A percentile compares a stretch with the other conserved stretches of the same genome.
Evolutionary conservation across 768 basidiomycete genomes (phyloP).

Genomic region (Pisolithus microcarpus): DNA sequence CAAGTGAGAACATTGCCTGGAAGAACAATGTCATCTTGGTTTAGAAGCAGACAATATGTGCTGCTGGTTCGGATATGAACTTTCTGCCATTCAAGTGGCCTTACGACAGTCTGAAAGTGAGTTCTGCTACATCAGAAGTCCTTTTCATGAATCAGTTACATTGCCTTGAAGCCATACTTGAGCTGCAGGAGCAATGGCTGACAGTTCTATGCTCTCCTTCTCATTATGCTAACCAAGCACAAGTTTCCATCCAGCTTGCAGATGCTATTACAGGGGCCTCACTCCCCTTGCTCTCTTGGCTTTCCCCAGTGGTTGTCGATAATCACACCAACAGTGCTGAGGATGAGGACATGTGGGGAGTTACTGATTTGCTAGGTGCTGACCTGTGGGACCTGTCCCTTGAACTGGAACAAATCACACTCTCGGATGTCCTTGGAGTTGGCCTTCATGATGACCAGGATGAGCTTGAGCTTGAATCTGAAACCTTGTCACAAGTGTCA

Average conservation of each 20-base stretch:
- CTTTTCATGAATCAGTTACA: neutral
- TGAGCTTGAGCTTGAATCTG: neutral
- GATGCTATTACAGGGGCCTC: neutral
- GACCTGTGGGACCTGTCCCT: neutral
- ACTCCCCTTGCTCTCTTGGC: neutral
- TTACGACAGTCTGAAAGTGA: neutral
- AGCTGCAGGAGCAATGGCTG: slow-evolving; percentile 14
- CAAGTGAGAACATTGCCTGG: no score
- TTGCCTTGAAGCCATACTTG: slow-evolving; percentile 5
- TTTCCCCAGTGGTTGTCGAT: neutral
- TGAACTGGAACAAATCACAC: neutral
- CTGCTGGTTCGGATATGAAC: no score
- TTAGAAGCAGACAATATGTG: no score
- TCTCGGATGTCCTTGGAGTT: neutral
- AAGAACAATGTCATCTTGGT: no score
- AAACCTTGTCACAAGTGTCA: neutral
- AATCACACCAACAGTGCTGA: neutral
- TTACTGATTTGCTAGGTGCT: neutral
- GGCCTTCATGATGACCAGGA: neutral
- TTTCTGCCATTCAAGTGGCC: neutral
- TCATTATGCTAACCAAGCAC: slow-evolving; percentile 7
- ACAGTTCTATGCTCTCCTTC: slow-evolving; percentile 9
- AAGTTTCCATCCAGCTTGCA: slow-evolving; percentile 3
- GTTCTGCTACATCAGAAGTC: slow-evolving; percentile 1
- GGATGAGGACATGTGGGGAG: no score